Base-by-base conservation (phyloP, 768 basidiomycete species). In the Leccinum variicolor region DNA sequence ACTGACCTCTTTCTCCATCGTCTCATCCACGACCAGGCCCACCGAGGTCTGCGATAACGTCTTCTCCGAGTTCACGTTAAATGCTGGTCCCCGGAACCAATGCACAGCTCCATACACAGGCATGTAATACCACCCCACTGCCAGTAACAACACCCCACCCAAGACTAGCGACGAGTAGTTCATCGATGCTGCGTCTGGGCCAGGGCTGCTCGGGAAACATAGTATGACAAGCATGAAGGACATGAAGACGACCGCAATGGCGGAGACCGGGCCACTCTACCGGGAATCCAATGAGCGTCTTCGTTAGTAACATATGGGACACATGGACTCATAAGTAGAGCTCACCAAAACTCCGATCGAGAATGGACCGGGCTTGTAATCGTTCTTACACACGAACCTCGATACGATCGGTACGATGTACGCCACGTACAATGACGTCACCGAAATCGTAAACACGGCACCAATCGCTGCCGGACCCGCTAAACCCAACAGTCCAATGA, bases 101-200 rank as follows among this genome's bases (percentile, higher is more conserved):
- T 85, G 71, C 14, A 78, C 73, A 8, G 87, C 89, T 4, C 89
- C 88, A 57, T 87, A 87, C n/a, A 74, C 73, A 0, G 86, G 86
- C 67, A 85, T 78, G 73, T 84, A 90, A 69, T 84, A 91, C 75
- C 83, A 89, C 0, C 73, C 57, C 9, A 84, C 62, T 4, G 84
- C 79, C n/a, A 90, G 76, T 5, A 77, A 41, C 56, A 88, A 69
- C 3, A 83, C 77, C 2, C 83, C 85, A 0, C 82, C 83, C 10
- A 84, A 73, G 3, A 92, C 86, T 15, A 86, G 81, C 28, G 84
- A 75, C 0, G 83, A 80, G 61, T 90, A 90, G 66, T 90, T 90
- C 88, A 91, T 89, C 50, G 74, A 72, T 14, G 74, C 69, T 1
- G 72, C 73, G 15, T 68, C 66, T 0, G 84, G 75, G 5, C 66